These are phyloP conservation scores for Nevesoporus exiguus DNA, from an alignment of 768 basidiomycete species.

Conservation along the genomic window DNA sequence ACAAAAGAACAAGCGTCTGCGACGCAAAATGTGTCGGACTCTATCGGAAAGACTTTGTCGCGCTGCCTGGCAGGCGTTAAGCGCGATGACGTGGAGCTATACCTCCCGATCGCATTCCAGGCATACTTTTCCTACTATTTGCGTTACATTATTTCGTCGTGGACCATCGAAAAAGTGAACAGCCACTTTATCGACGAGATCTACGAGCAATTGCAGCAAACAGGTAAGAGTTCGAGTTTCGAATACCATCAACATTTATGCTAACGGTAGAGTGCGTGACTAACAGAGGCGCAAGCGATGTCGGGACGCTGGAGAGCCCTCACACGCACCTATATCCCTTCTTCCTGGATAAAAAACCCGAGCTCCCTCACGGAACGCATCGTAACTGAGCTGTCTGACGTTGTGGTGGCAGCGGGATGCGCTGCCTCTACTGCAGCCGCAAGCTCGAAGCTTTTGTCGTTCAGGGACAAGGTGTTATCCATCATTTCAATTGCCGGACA, in stretches of 20 bases:
- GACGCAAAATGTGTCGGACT: background rate
- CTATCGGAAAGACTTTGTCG: conserved; percentile 1
- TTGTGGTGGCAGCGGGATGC: conserved; percentile 9
- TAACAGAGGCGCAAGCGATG: conserved; percentile 2
- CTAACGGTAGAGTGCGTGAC: background rate
- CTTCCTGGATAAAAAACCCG: background rate
- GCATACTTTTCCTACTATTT: conserved; percentile 3
- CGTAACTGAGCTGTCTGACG: conserved; percentile 1
- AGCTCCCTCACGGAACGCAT: background rate
- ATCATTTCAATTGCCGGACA: background rate
- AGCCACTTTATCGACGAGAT: conserved; percentile 4
- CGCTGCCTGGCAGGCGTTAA: background rate
- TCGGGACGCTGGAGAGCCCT: conserved; percentile 14
- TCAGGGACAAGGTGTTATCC: background rate
- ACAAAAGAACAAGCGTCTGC: background rate
- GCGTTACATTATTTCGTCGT: conserved; percentile 6
- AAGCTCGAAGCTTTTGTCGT: background rate
- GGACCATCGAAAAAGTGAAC: conserved; percentile 7
- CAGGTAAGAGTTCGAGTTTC: background rate
- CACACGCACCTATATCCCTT: conserved; percentile 3
- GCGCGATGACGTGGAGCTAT: background rate
- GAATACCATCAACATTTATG: background rate
- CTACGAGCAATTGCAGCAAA: conserved; percentile 1
- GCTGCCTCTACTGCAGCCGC: background rate
- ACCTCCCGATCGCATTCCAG: conserved; percentile 13